Base-by-base conservation (phyloP, 2,329 filamentous ascomycete species). In the Coniochaeta sp. region DNA sequence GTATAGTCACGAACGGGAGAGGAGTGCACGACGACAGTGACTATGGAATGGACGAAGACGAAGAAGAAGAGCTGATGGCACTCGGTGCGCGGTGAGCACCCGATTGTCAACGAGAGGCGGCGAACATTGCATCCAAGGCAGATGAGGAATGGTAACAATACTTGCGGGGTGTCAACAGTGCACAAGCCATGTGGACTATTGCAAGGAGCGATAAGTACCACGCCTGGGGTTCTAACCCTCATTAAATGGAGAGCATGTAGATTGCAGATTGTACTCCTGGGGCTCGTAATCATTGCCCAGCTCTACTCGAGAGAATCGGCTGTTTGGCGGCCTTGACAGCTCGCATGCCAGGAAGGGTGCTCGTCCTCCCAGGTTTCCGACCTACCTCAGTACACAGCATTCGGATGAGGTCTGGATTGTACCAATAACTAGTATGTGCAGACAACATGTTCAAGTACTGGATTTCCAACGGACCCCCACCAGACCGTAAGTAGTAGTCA, bases 361-460 rank as follows among this genome's bases (percentile, higher is more conserved):
- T 73, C 3, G 82, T 78, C 65, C 83, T 86, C 0, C 93, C 93
- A 6, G 85, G 82, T 65, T 80, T 80, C 64, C 93, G 80, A 3
- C 93, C 93, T 66, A 96, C 87, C 74, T 99, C 95, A 34, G 93
- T 80, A 50, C 96, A 96, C 57, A 98, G 75, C 79, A 98, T 88
- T 52, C 93, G 80, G n/a, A 96, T 87, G 71, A 99, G 93, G 71
- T 98, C 95, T 31, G 80, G 84, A 67, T 89, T 87, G 1, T 86
- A 82, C 95, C 95, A 99, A 73, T 99, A 99, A 71, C 90, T 93
- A 60, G 90, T 92, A 73, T 99, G 95, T 9, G 95, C 95, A 61
- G 91, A 90, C 59, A 99, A 77, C 95, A 99, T 99, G 66, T 96
- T 97, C 38, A 98, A 75, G 71, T 99, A 99, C 74, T 98, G 93